Percentiles rank a stretch among this genome's conserved stretches.
Evolutionary conservation across 495 filamentous ascomycete genomes (phyloP).

Genomic region (Hyphodiscus hymeniophilus): DNA sequence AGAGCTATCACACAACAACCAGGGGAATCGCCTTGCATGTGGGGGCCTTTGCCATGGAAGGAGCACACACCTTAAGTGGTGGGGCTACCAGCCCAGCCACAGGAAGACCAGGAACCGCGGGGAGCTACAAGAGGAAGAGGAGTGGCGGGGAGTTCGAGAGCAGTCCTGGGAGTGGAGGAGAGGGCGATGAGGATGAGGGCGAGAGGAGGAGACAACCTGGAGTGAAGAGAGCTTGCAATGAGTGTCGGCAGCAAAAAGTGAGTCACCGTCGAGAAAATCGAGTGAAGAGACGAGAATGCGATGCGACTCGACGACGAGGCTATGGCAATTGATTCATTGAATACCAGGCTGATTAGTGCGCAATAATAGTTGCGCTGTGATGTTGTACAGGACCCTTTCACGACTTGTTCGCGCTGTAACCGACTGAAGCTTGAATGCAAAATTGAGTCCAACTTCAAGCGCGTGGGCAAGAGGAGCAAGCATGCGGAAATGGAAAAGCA

Average conservation of each 20-base stretch:
- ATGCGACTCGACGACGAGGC: constrained; percentile 5
- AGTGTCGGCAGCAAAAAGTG: constrained; percentile 93
- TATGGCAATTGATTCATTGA: constrained; percentile 4
- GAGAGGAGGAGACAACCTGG: constrained; percentile 61
- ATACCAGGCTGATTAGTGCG: constrained; percentile 5
- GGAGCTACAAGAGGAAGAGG: constrained; percentile 24
- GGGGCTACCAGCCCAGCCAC: constrained; percentile 20
- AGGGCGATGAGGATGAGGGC: constrained; percentile 49
- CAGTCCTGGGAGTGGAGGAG: constrained; percentile 27
- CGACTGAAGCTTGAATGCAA: constrained; percentile 82
- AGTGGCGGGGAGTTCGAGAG: constrained; percentile 23
- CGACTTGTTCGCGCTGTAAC: constrained; percentile 72
- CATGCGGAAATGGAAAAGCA: constrained; percentile 92
- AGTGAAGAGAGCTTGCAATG: constrained; percentile 86
- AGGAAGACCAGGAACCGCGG: constrained; percentile 20
- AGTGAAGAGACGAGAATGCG: too few relatives aligned
- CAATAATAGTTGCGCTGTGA: constrained; percentile 70
- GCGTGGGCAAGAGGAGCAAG: constrained; percentile 80
- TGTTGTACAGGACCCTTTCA: constrained; percentile 79
- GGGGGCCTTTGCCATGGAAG: constrained; percentile 17
- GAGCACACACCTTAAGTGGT: constrained; percentile 12
- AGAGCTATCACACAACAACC: constrained; percentile 5
- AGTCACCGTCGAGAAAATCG: constrained; percentile 22
- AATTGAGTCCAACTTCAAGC: constrained; percentile 91
- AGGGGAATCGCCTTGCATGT: not conserved